Percentiles rank a stretch among this genome's conserved stretches.
These are phyloP conservation scores for Stephania cephalantha DNA, from an alignment of 164 flowering plant species.

Conservation along the genomic window DNA sequence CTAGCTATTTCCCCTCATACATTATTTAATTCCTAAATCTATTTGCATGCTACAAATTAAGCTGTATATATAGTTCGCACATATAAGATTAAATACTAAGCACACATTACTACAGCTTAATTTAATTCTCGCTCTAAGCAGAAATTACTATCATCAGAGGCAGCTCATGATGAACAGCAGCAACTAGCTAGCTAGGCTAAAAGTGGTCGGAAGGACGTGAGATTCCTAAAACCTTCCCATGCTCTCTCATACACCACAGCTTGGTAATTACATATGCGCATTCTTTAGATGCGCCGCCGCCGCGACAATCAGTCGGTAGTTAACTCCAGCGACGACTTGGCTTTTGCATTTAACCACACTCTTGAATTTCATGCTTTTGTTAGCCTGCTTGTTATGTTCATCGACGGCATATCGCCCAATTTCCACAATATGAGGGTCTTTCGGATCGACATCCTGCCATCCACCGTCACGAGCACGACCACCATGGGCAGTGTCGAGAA, in stretches of 20 bases:
- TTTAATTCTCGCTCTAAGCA: too few relatives aligned
- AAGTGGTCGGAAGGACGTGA: constrained; percentile 17
- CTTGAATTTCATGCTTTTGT: background rate
- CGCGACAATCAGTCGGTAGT: constrained; percentile 9
- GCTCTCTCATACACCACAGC: constrained; percentile 21
- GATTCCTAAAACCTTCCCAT: constrained; percentile 15
- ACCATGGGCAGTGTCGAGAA: too few relatives aligned
- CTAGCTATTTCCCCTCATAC: too few relatives aligned
- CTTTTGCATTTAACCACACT: constrained; percentile 10
- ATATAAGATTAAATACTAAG: too few relatives aligned
- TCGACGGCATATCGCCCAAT: constrained; percentile 14
- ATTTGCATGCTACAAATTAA: too few relatives aligned
- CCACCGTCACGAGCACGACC: background rate
- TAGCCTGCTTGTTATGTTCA: constrained; percentile 16
- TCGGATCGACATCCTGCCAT: constrained; percentile 7
- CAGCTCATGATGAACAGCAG: too few relatives aligned
- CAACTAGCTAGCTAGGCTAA: constrained; percentile 2
- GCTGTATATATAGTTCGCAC: too few relatives aligned
- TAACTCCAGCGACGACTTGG: constrained; percentile 21
- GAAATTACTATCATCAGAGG: too few relatives aligned
- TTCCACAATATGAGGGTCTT: constrained; percentile 15
- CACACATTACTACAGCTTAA: too few relatives aligned
- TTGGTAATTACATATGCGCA: constrained; percentile 5
- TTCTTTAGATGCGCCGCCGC: background rate
- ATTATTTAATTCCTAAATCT: too few relatives aligned